Percentiles rank a stretch among this genome's conserved stretches.
Conservation (phyloP, 805 yeast genomes). For the Barnettozyma sucrosica region DNA sequence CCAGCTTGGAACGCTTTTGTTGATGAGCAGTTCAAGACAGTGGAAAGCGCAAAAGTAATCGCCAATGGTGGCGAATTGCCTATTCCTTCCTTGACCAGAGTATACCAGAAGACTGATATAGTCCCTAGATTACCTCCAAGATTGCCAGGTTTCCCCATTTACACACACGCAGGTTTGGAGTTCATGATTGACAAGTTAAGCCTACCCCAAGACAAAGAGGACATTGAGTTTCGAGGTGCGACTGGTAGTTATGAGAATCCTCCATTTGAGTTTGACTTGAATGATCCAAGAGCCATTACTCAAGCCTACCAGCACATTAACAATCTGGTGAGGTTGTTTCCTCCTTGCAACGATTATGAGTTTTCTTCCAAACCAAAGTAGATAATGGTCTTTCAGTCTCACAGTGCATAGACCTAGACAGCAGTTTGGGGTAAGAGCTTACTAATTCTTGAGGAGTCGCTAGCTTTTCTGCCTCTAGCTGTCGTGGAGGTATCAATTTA, state of each 20-base stretch:
- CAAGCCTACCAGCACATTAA: slow-evolving; percentile 19
- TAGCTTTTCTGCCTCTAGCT: no score
- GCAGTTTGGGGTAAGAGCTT: no score
- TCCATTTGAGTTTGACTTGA: slow-evolving; percentile 2
- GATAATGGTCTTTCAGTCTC: not conserved
- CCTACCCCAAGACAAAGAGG: slow-evolving; percentile 28
- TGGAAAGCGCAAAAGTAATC: slow-evolving; percentile 24
- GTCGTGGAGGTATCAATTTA: no score
- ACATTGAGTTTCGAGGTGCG: slow-evolving; percentile 16
- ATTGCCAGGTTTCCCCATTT: slow-evolving; percentile 13
- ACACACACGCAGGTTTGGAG: slow-evolving; percentile 31
- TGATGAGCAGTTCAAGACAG: slow-evolving; percentile 42
- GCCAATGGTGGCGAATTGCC: slow-evolving; percentile 29
- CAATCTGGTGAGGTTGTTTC: slow-evolving; percentile 19
- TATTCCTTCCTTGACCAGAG: slow-evolving; percentile 38
- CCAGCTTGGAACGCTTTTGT: slow-evolving; percentile 43
- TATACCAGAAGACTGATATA: slow-evolving; percentile 49
- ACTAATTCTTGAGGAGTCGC: no score
- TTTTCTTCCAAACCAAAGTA: not conserved
- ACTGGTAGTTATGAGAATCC: slow-evolving; percentile 12
- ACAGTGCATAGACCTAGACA: no score
- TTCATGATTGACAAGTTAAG: slow-evolving; percentile 31
- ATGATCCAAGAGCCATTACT: slow-evolving; percentile 11
- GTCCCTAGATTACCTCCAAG: slow-evolving; percentile 59
- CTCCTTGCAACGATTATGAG: slow-evolving; percentile 19